These are phyloP conservation scores for Podosphaera fusca DNA, from an alignment of 2,329 filamentous ascomycete genomes.

Conservation along the genomic window DNA sequence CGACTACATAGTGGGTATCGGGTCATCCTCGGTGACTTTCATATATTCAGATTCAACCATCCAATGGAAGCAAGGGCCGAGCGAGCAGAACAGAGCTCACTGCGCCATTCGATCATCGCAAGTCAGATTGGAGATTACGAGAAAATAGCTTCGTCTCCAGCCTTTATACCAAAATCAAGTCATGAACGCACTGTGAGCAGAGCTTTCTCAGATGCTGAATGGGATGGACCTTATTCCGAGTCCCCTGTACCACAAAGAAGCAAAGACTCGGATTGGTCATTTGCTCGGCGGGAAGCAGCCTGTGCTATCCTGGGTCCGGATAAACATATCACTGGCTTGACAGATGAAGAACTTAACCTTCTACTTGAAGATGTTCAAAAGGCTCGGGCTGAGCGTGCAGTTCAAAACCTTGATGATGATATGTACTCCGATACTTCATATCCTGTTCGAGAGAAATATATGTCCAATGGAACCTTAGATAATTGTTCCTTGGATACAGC, in stretches of 20 bases:
- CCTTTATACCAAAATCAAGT: slow-evolving; percentile 33
- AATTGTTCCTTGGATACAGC: slow-evolving; percentile 90
- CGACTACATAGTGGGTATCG: slow-evolving; percentile 78
- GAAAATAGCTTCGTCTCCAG: slow-evolving; percentile 32
- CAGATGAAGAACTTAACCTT: slow-evolving; percentile 81
- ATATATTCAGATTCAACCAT: slow-evolving; percentile 97
- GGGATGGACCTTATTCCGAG: slow-evolving; percentile 48
- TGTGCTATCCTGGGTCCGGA: slow-evolving; percentile 73
- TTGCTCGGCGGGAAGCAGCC: slow-evolving; percentile 81
- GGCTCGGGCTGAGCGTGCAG: slow-evolving; percentile 54
- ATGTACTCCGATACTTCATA: slow-evolving; percentile 76
- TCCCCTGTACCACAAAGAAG: slow-evolving; percentile 53
- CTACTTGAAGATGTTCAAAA: slow-evolving; percentile 86
- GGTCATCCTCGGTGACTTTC: slow-evolving; percentile 90
- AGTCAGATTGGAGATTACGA: slow-evolving; percentile 30
- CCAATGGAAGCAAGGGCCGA: slow-evolving; percentile 89
- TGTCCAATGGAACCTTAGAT: slow-evolving; percentile 83
- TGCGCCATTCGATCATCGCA: slow-evolving; percentile 58
- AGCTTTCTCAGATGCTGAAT: slow-evolving; percentile 52
- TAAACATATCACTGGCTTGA: slow-evolving; percentile 73
- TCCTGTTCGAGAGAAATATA: slow-evolving; percentile 75
- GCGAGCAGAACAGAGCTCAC: slow-evolving; percentile 62
- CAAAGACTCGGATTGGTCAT: slow-evolving; percentile 81
- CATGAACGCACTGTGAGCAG: slow-evolving; percentile 70
- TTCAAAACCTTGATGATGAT: slow-evolving; percentile 67